Evolutionary conservation across 2,329 filamentous ascomycete genomes (phyloP), one percentile per base, ranked within the genome.

Genomic region (Leptosphaerulina australis): DNA sequence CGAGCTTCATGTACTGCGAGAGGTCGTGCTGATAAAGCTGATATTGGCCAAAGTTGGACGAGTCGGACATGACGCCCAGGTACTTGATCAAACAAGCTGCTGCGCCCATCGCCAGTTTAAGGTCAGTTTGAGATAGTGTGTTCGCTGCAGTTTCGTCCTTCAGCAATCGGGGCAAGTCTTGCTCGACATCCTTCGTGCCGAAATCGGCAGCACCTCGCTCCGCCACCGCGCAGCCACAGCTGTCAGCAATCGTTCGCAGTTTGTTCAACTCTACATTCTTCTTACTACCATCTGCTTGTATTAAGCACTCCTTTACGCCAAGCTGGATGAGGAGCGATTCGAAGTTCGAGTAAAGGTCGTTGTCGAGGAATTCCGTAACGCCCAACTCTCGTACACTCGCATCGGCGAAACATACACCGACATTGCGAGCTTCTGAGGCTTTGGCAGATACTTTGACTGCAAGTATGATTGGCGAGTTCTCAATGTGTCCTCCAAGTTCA

Each of bases 321-420:
- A 99, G 84, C 70, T 99, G 95, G 60, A 99, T 99, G 43, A 99
- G 83, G 14, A 99, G 81, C 3, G 92, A 91, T 76, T 99, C 94
- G 60, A 99, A 95, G 72, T 99, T 99, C 43, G 93, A 97, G 77
- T 95, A 99, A 8, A 97, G 81, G 69, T 99, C 94, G 68, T 97
- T 99, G 79, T 99, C 94, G n/a, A 96, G 83, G 60, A 99, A 99
- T 70, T 99, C 95, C 78, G 90, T 96, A 44, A 99, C 91, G 7
- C 94, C 94, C 2, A 99, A 82, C 77, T 99, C 94, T 41, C 94
- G 83, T 20, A 97, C 93, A 60, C 91, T 97, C 1, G 95, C 94
- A 78, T 99, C 94, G 6, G 94, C 95, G 69, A 99, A 99, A 75
- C 94, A 97, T 4, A 99, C 93, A 7, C 94, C 94, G 0, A 99